Percentiles rank a stretch among this genome's conserved stretches.
Evolutionary conservation across 2,329 filamentous ascomycete species (phyloP).

Genomic region (Tolypocladium guangdongense): DNA sequence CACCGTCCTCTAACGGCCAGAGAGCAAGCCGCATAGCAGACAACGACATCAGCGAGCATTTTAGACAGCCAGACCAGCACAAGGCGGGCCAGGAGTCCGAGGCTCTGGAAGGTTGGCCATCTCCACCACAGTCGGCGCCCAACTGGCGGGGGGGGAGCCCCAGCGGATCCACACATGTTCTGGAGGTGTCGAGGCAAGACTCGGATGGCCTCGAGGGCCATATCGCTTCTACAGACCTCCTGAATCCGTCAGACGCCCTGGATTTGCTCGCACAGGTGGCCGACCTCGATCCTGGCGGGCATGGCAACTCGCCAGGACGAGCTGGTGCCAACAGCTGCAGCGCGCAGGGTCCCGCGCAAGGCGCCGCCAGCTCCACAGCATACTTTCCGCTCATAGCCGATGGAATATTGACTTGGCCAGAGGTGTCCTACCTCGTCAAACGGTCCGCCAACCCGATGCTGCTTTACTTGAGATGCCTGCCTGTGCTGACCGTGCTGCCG

Average conservation of each 20-base stretch:
- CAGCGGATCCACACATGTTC: constrained; percentile 4
- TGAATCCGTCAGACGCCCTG: constrained; percentile 30
- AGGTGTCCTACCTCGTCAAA: constrained; percentile 15
- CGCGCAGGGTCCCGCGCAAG: constrained; percentile 2
- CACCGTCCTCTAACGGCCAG: not conserved
- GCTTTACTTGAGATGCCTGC: not conserved
- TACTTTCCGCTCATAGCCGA: constrained; percentile 22
- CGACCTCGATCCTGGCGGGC: constrained; percentile 20
- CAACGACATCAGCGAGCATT: constrained; percentile 4
- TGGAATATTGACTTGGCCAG: constrained; percentile 16
- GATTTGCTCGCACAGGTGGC: constrained; percentile 29
- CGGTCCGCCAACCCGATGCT: constrained; percentile 4
- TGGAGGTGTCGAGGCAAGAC: constrained; percentile 5
- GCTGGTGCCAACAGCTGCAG: constrained; percentile 5
- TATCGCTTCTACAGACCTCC: constrained; percentile 27
- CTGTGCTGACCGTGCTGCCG: constrained; percentile 3
- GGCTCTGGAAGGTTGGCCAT: constrained; percentile 5
- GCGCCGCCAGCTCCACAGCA: not conserved
- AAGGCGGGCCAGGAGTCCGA: not conserved
- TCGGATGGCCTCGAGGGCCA: constrained; percentile 23
- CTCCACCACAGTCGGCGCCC: constrained; percentile 6
- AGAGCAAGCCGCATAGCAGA: not conserved
- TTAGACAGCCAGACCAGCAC: not conserved
- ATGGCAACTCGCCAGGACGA: constrained; percentile 5
- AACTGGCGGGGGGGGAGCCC: constrained; percentile 7